Evolutionary conservation across 2,329 filamentous ascomycete species (phyloP).

Genomic region (Calonectria pseudoreteaudii): DNA sequence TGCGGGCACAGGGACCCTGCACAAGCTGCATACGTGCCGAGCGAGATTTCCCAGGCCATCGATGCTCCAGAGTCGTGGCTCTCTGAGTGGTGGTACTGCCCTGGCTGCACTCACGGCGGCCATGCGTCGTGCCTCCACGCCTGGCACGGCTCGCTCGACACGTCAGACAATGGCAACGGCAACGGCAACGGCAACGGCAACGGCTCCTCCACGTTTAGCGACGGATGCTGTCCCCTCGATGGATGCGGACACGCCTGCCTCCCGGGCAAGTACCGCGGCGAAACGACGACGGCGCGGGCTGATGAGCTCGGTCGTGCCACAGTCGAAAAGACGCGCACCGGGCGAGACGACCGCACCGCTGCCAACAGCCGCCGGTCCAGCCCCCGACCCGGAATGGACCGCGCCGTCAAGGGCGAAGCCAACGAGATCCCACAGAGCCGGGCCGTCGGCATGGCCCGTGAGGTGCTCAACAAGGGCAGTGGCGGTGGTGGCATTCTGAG

Average conservation of each 20-base stretch:
- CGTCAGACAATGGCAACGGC: slow-evolving; percentile 28
- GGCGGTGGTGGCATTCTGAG: slow-evolving; percentile 56
- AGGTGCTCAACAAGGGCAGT: slow-evolving; percentile 56
- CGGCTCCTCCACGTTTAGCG: slow-evolving; percentile 53
- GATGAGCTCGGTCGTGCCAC: slow-evolving; percentile 66
- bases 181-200: slow-evolving; percentile 32
- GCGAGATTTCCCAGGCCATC: slow-evolving; percentile 44
- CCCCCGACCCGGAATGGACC: slow-evolving; percentile 39
- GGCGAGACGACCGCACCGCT: slow-evolving; percentile 39
- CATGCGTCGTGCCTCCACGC: slow-evolving; percentile 69
- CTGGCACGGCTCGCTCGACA: slow-evolving; percentile 63
- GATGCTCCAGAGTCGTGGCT: slow-evolving; percentile 43
- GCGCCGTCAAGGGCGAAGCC: slow-evolving; percentile 56
- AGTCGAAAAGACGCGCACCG: slow-evolving; percentile 51
- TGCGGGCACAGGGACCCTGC: slow-evolving; percentile 67
- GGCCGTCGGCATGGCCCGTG: slow-evolving; percentile 70
- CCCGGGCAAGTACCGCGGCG: slow-evolving; percentile 66
- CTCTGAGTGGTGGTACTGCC: slow-evolving; percentile 72
- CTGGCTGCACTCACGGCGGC: slow-evolving; percentile 71
- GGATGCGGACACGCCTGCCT: slow-evolving; percentile 74
- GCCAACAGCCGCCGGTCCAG: slow-evolving; percentile 46
- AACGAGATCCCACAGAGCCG: slow-evolving; percentile 69
- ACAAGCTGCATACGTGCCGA: slow-evolving; percentile 52
- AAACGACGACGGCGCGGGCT: slow-evolving; percentile 56
- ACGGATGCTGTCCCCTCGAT: slow-evolving; percentile 73